Percentiles rank a stretch among this genome's conserved stretches.
Evolutionary conservation across 2,329 filamentous ascomycete species (phyloP).

Genomic region (Cytospora leucostoma): DNA sequence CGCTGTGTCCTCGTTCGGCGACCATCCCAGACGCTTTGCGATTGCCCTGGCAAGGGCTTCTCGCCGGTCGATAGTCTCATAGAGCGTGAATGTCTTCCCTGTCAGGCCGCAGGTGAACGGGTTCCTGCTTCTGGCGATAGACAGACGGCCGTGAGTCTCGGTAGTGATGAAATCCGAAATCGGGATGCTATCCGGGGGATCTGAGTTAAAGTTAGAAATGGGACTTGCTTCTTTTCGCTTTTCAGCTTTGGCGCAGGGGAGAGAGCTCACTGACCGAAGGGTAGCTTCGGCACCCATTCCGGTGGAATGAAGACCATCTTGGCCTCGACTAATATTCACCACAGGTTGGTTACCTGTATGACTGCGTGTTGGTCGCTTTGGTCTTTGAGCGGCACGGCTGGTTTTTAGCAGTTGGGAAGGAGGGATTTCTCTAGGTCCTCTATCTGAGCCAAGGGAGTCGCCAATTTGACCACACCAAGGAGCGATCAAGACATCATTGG

Average conservation of each 20-base stretch:
- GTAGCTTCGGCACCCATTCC: slow-evolving; percentile 61
- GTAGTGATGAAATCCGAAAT: slow-evolving; percentile 76
- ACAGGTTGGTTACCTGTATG: background rate
- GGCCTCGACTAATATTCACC: background rate
- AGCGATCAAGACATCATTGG: background rate
- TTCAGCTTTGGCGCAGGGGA: background rate
- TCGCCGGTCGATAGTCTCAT: slow-evolving; percentile 65
- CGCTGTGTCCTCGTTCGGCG: slow-evolving; percentile 68
- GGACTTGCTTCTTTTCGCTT: background rate
- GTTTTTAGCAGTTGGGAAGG: background rate
- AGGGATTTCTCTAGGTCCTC: background rate
- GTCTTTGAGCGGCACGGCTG: background rate
- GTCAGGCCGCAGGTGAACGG: slow-evolving; percentile 78
- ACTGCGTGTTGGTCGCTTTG: background rate
- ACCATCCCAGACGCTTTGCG: slow-evolving; percentile 70
- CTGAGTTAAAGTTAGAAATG: slow-evolving; percentile 33
- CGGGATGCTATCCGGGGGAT: slow-evolving; percentile 72
- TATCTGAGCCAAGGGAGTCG: background rate
- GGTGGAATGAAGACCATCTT: slow-evolving; percentile 63
- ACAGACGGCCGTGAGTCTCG: slow-evolving; percentile 67
- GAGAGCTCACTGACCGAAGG: slow-evolving; percentile 47
- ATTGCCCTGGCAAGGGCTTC: slow-evolving; percentile 69
- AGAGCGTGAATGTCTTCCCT: slow-evolving; percentile 64
- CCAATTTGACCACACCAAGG: background rate
- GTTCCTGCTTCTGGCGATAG: slow-evolving; percentile 63